Conservation (phyloP, 176 grass and related monocot species). For the Hyparrhenia diplandra region DNA sequence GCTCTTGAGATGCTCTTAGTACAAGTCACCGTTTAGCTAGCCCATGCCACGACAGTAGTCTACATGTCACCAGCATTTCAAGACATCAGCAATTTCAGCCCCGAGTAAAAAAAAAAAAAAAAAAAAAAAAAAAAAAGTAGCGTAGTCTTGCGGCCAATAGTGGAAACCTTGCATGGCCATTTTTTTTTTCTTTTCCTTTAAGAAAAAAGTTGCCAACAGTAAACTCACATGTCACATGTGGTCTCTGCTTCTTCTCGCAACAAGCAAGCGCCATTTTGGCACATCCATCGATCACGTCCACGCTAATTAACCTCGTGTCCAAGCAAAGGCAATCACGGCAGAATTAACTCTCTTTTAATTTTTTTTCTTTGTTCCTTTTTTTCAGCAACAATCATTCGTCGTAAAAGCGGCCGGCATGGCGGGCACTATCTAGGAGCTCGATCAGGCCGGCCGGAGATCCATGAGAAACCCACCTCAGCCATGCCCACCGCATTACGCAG, state of each 20-base stretch:
- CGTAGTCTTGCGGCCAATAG: too few relatives aligned
- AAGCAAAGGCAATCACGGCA: conserved; percentile 2
- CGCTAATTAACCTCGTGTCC: neutral
- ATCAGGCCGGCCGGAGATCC: conserved; percentile 13
- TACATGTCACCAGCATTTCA: too few relatives aligned
- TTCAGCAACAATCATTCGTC: neutral
- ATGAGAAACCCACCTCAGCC: conserved; percentile 31
- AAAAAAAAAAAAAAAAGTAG: too few relatives aligned
- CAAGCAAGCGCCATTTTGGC: neutral
- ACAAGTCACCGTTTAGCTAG: too few relatives aligned
- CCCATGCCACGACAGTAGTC: too few relatives aligned
- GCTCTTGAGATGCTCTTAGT: too few relatives aligned
- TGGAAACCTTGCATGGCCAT: too few relatives aligned
- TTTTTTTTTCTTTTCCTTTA: too few relatives aligned
- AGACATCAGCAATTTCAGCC: too few relatives aligned
- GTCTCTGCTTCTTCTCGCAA: neutral
- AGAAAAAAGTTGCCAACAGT: too few relatives aligned
- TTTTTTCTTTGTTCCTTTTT: neutral
- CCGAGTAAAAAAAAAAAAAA: too few relatives aligned
- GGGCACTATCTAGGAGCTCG: conserved; percentile 33
- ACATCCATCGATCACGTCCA: neutral
- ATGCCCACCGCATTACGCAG: conserved; percentile 19
- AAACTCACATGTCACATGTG: too few relatives aligned
- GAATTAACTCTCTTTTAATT: neutral
- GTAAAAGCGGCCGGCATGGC: conserved; percentile 38